Conservation (phyloP, 768 basidiomycete genomes). For the Filobasidium floriforme region DNA sequence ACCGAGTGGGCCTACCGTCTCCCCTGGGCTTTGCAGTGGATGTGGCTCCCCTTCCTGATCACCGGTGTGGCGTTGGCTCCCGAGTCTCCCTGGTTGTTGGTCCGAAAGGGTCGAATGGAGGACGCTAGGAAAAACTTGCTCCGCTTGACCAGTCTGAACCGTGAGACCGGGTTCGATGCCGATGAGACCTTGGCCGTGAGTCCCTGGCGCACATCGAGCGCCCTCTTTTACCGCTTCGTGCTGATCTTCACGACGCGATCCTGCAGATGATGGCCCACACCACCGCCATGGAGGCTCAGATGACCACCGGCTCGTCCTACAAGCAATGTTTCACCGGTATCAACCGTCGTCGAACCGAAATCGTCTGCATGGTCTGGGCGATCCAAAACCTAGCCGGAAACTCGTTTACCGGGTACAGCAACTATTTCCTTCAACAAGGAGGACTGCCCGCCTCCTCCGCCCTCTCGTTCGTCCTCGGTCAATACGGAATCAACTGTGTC, state of each 20-base stretch:
- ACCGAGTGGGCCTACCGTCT: slow-evolving; percentile 31
- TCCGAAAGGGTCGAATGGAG: slow-evolving; percentile 34
- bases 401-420: slow-evolving; percentile 23
- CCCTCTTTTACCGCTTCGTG: background rate
- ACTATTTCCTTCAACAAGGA: slow-evolving; percentile 38
- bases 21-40: slow-evolving; percentile 34
- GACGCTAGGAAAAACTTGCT: slow-evolving; percentile 27
- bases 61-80: slow-evolving; percentile 32
- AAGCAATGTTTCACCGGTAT: slow-evolving; percentile 36
- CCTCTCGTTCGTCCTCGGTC: slow-evolving; percentile 28
- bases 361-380: slow-evolving; percentile 34
- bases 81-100: slow-evolving; percentile 41
- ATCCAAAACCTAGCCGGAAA: slow-evolving; percentile 39
- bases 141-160: slow-evolving; percentile 14
- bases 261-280: slow-evolving; percentile 42
- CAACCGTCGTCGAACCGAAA: slow-evolving; percentile 34
- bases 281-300: slow-evolving; percentile 28
- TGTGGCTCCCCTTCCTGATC: slow-evolving; percentile 35
- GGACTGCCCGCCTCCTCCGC: slow-evolving; percentile 28
- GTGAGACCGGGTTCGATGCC: slow-evolving; percentile 29
- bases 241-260: slow-evolving; percentile 16
- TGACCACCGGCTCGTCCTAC: slow-evolving; percentile 21
- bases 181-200: slow-evolving; percentile 25
- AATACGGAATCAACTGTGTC: slow-evolving; percentile 33
- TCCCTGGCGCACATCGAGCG: slow-evolving; percentile 5